Percentiles rank a stretch among this genome's conserved stretches.
Conservation (phyloP, 1,139 yeast species). For the Torulaspora globosa region DNA sequence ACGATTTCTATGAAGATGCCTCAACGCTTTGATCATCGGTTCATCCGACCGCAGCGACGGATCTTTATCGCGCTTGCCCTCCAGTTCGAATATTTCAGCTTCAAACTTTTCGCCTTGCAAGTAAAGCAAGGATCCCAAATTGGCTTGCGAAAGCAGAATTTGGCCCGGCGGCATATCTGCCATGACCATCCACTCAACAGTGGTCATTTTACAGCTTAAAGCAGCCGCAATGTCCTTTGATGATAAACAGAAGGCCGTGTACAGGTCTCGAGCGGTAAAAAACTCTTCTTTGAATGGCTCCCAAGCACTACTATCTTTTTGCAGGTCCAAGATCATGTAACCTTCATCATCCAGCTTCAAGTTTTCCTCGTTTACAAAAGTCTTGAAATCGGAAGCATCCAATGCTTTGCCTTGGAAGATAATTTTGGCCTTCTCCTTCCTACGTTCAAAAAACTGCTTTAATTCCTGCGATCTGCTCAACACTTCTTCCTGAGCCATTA, state of each 20-base stretch:
- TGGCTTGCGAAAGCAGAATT: conserved; percentile 61
- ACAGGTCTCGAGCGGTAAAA: conserved; percentile 67
- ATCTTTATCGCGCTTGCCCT: conserved; percentile 28
- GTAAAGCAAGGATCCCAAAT: conserved; percentile 67
- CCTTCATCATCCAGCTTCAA: conserved; percentile 34
- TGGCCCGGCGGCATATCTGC: conserved; percentile 68
- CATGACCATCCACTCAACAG: conserved; percentile 68
- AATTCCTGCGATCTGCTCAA: conserved; percentile 38
- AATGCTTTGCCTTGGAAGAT: conserved; percentile 19
- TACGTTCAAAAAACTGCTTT: conserved; percentile 32
- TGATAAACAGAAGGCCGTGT: conserved; percentile 62
- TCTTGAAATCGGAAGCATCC: conserved; percentile 26
- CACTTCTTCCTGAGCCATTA: conserved; percentile 62
- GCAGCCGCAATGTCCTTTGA: conserved; percentile 66
- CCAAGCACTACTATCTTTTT: conserved; percentile 49
- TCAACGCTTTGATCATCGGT: conserved; percentile 26
- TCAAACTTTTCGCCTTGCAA: conserved; percentile 68
- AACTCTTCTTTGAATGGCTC: conserved; percentile 72
- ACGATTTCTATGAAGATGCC: conserved; percentile 34
- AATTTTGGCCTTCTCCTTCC: conserved; percentile 26
- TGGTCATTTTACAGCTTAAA: conserved; percentile 56
- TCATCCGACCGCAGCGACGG: conserved; percentile 29
- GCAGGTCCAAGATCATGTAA: conserved; percentile 33
- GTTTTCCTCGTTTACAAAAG: conserved; percentile 31
- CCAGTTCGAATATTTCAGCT: conserved; percentile 40